Conservation (phyloP, 1,284 basidiomycete genomes). For the Ceratobasidium sp. region DNA sequence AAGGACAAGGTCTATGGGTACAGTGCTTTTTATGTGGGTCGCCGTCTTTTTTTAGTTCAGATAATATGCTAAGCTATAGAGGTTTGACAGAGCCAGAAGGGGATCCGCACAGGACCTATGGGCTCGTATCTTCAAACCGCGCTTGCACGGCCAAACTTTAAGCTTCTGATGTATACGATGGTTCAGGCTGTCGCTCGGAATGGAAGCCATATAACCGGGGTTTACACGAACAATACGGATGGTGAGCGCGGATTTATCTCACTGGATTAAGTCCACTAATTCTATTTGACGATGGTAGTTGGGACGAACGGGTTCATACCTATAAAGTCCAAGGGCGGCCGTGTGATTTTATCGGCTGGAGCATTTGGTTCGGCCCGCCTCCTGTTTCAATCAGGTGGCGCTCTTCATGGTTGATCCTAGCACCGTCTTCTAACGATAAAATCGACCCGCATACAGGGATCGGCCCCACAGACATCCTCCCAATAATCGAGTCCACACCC, state of each 20-base stretch:
- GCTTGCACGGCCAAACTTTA: conserved; percentile 63
- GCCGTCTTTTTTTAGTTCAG: not conserved
- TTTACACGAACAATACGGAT: conserved; percentile 67
- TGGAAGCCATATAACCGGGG: conserved; percentile 66
- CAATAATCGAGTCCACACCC: conserved; percentile 61
- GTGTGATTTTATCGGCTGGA: conserved; percentile 70
- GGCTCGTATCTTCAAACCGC: conserved; percentile 69
- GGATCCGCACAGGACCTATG: conserved; percentile 68
- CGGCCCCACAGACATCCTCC: conserved; percentile 68
- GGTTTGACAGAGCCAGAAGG: conserved; percentile 68
- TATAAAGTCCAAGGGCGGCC: conserved; percentile 65
- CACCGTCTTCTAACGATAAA: not conserved
- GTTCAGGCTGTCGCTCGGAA: conserved; percentile 68
- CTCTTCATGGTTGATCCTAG: not conserved
- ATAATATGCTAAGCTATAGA: not conserved
- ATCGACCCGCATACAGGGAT: conserved; percentile 67
- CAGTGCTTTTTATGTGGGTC: conserved; percentile 63
- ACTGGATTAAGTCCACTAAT: not conserved
- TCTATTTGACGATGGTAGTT: conserved; percentile 50
- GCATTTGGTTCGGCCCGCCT: conserved; percentile 65
- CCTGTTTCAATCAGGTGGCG: conserved; percentile 61
- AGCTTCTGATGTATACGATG: conserved; percentile 60
- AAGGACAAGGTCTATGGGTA: conserved; percentile 71
- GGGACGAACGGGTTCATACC: conserved; percentile 66
- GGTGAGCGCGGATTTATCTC: not conserved